Base-by-base conservation (phyloP, 768 basidiomycete species). In the Mycena leptocephala region DNA sequence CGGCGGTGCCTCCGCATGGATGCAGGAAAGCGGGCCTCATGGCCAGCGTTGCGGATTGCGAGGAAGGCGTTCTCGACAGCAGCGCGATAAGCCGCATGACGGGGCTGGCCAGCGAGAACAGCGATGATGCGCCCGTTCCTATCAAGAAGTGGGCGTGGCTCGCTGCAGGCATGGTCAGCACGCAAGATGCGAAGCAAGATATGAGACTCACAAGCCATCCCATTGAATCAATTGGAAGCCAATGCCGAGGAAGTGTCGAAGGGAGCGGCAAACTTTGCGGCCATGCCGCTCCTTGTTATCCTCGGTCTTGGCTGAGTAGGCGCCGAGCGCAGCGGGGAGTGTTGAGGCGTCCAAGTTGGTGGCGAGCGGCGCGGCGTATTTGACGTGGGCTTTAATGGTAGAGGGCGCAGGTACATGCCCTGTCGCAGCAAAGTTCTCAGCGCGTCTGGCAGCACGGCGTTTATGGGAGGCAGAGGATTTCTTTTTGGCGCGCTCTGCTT, bases 81-180 rank as follows among this genome's bases (percentile, higher is more conserved):
- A 1, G 13, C 18, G 8, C 24, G n/a, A 14, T 72, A 72, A 2
- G 35, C 32, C 1, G 20, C 28, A n/a, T 37, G 9, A 3, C 14
- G n/a, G 1, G 76, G 76, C 39, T 64, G 65, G 24, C 76, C 76
- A 1, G 66, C 70, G 43, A 73, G 71, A 3, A 76, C 65, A 0
- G 56, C 76, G 9, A 76, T 32, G 39, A 76, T 76, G 33, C 76
- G 64, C 22, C 71, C 76, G 2, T 30, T n/a, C 22, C 26, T 6
- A 26, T 76, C 66, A n/a, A 73, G 1, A 6, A 76, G 24, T 8
- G 76, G 76, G 5, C 35, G 46, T 4, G 71, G 71, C 1, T 24
- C 43, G 51, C 74, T 75, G 55, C 10, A 28, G 24, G 2, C 35
- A 2, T 11, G 14, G 48, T 63, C 13, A 53, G 6, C 5, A 10